Base-by-base conservation (phyloP, 108 stramenopile genomes). In the Aurantiochytrium sp. region DNA sequence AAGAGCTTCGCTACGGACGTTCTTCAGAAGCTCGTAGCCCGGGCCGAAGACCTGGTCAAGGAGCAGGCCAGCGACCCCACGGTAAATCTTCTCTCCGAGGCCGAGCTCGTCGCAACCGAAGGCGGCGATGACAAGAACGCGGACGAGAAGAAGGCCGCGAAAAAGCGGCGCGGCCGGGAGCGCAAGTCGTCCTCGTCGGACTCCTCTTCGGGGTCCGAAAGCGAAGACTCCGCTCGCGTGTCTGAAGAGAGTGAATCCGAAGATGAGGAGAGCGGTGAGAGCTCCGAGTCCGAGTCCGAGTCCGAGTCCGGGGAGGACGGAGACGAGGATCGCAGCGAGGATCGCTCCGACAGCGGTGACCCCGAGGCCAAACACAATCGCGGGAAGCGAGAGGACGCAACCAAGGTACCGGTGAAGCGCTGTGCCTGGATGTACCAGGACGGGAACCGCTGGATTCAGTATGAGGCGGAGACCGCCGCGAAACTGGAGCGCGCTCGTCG, bases 371-470 rank as follows among this genome's bases (percentile, higher is more conserved):
- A n/a, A n/a, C n/a, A n/a, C n/a, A n/a, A n/a, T n/a, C n/a, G n/a
- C n/a, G n/a, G n/a, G n/a, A 81, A 81, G 30, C 21, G 32, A 21
- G 45, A 30, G 6, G 73, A 12, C 27, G 45, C 27, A 4, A 81
- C 6, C 21, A 41, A 48, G 45, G 45, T 81, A 6, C 73, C 73
- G 17, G 2, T 81, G 21, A 48, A 81, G 17, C 73, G 73, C 73
- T 81, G 73, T 24, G 73, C 32, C 8, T 81, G 73, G 73, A 81
- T 81, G 73, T 81, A 81, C 45, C 73, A 81, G 39, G 39, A 48
- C 6, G 36, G 32, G 1, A 48, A 81, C 30, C 39, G 39, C 27
- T 81, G 73, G 73, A n/a, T 81, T 12, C 73, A 24, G 12, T 81
- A 81, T n/a, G 39, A 41, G 36, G 8, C 73, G 30, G 73, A 81